These are phyloP conservation scores for Diatrype stigma DNA, from an alignment of 2,329 filamentous ascomycete genomes.

Conservation along the genomic window DNA sequence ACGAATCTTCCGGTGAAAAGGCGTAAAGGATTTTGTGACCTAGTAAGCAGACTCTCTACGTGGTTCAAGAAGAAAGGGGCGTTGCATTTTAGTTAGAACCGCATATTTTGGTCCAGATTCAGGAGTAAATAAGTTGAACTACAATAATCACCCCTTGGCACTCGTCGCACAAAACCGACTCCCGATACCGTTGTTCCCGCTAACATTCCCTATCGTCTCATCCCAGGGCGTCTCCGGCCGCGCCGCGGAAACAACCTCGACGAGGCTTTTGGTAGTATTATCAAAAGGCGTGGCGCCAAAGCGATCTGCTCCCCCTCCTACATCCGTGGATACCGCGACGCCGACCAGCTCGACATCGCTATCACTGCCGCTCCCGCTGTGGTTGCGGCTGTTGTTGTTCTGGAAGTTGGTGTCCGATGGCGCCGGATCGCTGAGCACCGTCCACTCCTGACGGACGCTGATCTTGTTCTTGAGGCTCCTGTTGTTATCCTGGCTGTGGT, in stretches of 20 bases:
- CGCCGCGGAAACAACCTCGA: background rate
- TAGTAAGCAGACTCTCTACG: too few relatives aligned
- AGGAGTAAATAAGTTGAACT: too few relatives aligned
- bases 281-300: background rate
- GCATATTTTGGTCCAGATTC: too few relatives aligned
- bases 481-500: background rate
- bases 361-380: background rate
- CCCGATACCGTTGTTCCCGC: background rate
- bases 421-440: constrained; percentile 5
- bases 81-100: too few relatives aligned
- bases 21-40: too few relatives aligned
- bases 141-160: too few relatives aligned
- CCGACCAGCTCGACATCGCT: background rate
- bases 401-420: background rate
- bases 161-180: background rate
- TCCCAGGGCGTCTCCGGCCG: background rate
- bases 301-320: background rate
- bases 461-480: constrained; percentile 5
- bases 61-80: too few relatives aligned
- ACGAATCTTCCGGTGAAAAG: too few relatives aligned
- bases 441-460: constrained; percentile 13
- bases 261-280: background rate
- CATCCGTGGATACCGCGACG: background rate
- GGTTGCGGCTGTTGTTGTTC: background rate
- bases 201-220: background rate